Evolutionary conservation across 2,329 filamentous ascomycete genomes (phyloP).

Genomic region (Lasiodiplodia hormozganensis): DNA sequence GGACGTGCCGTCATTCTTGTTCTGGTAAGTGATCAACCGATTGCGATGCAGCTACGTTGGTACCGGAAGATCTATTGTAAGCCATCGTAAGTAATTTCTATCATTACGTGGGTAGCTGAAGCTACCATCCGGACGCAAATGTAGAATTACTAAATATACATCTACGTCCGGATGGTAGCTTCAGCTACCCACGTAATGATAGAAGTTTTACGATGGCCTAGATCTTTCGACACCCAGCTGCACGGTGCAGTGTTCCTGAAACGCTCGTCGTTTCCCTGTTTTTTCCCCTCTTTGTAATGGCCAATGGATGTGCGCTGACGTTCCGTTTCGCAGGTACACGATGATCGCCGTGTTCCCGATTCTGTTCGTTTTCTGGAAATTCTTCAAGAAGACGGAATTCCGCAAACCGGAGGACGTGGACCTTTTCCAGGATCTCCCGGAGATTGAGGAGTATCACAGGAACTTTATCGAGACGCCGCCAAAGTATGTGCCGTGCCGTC

Average conservation of each 20-base stretch:
- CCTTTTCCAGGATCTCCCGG: slow-evolving; percentile 66
- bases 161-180: too few species aligned
- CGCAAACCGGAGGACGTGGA: slow-evolving; percentile 67
- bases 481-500: slow-evolving; percentile 30
- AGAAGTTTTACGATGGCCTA: too few species aligned
- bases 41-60: not conserved
- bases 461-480: slow-evolving; percentile 57
- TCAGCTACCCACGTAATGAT: too few species aligned
- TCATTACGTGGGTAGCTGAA: too few species aligned
- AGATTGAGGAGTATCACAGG: slow-evolving; percentile 71
- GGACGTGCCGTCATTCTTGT: slow-evolving; percentile 74
- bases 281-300: not conserved
- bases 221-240: too few species aligned
- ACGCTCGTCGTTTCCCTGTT: not conserved
- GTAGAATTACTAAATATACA: too few species aligned
- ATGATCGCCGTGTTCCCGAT: slow-evolving; percentile 75
- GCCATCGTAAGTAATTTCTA: too few species aligned
- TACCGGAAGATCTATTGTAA: too few species aligned
- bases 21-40: slow-evolving; percentile 60
- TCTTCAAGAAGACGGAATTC: slow-evolving; percentile 68
- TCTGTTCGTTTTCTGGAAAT: slow-evolving; percentile 75
- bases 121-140: too few species aligned
- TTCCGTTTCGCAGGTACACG: slow-evolving; percentile 60
- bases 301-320: not conserved
- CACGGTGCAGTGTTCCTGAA: not conserved